Evolutionary conservation across 306 rosid genomes (phyloP).

Genomic region (Rosa rugosa): DNA sequence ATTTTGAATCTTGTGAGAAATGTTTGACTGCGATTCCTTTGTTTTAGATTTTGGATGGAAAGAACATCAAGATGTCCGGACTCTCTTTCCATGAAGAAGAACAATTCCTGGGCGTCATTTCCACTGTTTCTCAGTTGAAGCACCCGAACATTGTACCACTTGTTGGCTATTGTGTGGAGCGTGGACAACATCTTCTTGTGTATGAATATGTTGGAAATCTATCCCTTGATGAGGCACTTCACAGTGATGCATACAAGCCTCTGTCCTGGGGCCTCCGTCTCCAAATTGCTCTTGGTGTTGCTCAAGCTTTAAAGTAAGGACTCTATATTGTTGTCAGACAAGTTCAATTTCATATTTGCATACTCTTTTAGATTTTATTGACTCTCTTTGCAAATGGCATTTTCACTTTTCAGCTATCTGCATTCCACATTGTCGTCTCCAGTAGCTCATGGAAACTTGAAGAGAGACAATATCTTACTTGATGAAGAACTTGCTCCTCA

Average conservation of each 20-base stretch:
- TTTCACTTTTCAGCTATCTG: conserved; percentile 58
- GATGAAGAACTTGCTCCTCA: conserved; percentile 73
- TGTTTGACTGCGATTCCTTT: conserved; percentile 4
- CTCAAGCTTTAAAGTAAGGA: conserved; percentile 88
- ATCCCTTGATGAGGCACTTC: conserved; percentile 69
- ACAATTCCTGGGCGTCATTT: conserved; percentile 72
- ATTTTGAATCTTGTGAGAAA: conserved; percentile 11
- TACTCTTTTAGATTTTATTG: not conserved
- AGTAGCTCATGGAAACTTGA: conserved; percentile 74
- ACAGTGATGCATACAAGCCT: conserved; percentile 57
- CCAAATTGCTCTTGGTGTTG: conserved; percentile 70
- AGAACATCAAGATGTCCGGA: conserved; percentile 64
- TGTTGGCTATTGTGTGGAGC: conserved; percentile 77
- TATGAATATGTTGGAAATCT: conserved; percentile 66
- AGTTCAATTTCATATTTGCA: not conserved
- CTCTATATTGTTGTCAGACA: conserved; percentile 13
- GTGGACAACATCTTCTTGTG: conserved; percentile 78
- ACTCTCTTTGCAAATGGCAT: conserved; percentile 1
- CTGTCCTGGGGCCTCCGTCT: conserved; percentile 78
- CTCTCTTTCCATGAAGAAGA: conserved; percentile 75
- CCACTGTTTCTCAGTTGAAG: conserved; percentile 71
- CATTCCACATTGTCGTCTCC: conserved; percentile 82
- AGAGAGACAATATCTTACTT: conserved; percentile 78
- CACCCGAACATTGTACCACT: conserved; percentile 82
- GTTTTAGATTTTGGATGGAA: conserved; percentile 68